Conservation (phyloP, 2,329 filamentous ascomycete species). For the Colletotrichum orbiculare region DNA sequence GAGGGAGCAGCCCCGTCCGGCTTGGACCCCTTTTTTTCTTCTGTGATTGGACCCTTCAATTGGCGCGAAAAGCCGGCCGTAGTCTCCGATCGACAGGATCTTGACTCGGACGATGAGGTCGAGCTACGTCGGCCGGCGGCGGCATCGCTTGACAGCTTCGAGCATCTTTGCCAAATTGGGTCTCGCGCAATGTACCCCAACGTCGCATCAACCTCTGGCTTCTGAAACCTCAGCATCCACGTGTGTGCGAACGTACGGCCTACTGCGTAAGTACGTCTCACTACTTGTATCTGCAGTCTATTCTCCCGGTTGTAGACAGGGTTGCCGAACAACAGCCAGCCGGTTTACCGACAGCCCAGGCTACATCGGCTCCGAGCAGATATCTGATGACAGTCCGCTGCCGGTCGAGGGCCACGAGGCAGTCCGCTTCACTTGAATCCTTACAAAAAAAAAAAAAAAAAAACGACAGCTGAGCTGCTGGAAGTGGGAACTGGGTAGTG, state of each 20-base stretch:
- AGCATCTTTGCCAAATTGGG: conserved; percentile 16
- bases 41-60: background rate
- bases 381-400: too few species aligned
- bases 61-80: conserved; percentile 15
- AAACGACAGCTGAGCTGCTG: too few species aligned
- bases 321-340: background rate
- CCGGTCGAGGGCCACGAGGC: too few species aligned
- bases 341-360: background rate
- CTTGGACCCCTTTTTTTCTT: conserved; percentile 16
- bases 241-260: background rate
- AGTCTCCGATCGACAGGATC: conserved; percentile 21
- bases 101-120: conserved; percentile 28
- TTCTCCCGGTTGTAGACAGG: background rate
- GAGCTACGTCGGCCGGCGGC: conserved; percentile 9
- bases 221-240: conserved; percentile 26
- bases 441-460: too few species aligned
- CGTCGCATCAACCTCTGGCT: conserved; percentile 18
- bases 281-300: too few species aligned
- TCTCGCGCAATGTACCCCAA: conserved; percentile 8
- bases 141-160: conserved; percentile 15
- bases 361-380: too few species aligned
- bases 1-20: background rate
- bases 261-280: too few species aligned
- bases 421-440: too few species aligned
- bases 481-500: too few species aligned